phyloP scores from a whole-genome alignment of 192 early-diverging fungal species.

The Linnemannia schmuckeri region DNA sequence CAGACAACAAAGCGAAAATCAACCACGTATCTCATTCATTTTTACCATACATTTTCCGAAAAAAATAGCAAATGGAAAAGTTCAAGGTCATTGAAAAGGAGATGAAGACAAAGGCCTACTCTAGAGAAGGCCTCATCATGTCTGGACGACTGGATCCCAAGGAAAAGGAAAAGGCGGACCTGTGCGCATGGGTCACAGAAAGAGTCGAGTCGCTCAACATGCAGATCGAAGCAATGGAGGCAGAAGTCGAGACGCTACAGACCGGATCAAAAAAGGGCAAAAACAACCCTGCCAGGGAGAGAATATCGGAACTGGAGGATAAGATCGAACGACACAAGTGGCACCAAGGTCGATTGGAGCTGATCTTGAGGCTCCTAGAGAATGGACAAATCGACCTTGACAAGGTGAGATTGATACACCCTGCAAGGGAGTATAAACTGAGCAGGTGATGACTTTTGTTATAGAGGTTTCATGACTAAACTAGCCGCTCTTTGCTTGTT shows the following conservation, averaged over 20 bases:
- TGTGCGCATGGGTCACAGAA: conserved; percentile 84
- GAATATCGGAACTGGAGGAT: conserved; percentile 75
- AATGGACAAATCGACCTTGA: conserved; percentile 90
- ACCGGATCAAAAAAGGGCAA: conserved; percentile 77
- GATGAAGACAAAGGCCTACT: conserved; percentile 98
- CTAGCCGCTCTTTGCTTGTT: not conserved
- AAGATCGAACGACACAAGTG: conserved; percentile 88
- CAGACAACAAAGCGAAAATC: not conserved
- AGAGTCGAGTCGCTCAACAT: conserved; percentile 84
- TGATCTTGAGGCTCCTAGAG: conserved; percentile 90
- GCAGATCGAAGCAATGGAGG: conserved; percentile 92
- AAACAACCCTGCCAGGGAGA: conserved; percentile 83
- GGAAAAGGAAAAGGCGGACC: conserved; percentile 89
- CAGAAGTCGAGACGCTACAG: conserved; percentile 83
- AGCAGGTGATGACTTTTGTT: not conserved
- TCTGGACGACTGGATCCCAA: conserved; percentile 88
- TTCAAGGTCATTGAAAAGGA: conserved; percentile 98
- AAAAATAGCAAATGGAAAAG: conserved; percentile 91
- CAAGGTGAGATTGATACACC: conserved; percentile 65
- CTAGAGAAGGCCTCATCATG: conserved; percentile 89
- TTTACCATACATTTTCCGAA: not conserved
- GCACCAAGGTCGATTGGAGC: conserved; percentile 90
- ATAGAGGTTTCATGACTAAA: not conserved
- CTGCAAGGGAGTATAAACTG: not conserved
- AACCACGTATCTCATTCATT: not conserved